A percentile compares a stretch with the other conserved stretches of the same genome.
phyloP scores from a whole-genome alignment of 139 green algal species.

The Astrephomene gubernaculifera region DNA sequence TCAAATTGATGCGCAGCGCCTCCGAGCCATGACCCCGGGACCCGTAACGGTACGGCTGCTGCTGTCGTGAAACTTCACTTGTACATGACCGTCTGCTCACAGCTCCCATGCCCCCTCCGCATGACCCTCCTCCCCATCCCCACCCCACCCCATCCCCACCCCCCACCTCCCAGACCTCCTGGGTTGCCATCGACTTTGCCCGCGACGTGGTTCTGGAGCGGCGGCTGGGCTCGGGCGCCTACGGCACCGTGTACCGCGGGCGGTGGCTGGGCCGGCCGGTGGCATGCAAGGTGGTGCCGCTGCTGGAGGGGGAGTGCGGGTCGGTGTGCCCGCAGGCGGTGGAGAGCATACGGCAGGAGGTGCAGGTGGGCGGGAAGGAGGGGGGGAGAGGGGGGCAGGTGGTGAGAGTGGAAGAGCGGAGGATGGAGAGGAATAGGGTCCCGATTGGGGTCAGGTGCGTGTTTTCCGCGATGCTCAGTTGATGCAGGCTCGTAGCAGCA shows the following conservation, averaged over 20 bases:
- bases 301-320: conserved; percentile 45
- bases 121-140: too few relatives aligned
- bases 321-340: conserved; percentile 36
- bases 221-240: conserved; percentile 74
- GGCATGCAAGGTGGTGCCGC: conserved; percentile 79
- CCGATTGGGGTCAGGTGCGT: too few relatives aligned
- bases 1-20: too few relatives aligned
- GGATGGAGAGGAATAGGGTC: too few relatives aligned
- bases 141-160: too few relatives aligned
- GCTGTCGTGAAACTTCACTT: too few relatives aligned
- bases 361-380: conserved; percentile 37
- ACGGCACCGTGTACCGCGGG: conserved; percentile 69
- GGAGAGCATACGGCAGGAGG: conserved; percentile 54
- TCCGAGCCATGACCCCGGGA: too few relatives aligned
- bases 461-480: too few relatives aligned
- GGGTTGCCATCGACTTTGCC: conserved; percentile 62
- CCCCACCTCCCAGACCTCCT: background rate
- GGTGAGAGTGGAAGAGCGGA: background rate
- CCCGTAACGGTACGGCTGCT: too few relatives aligned
- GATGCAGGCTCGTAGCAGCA: too few relatives aligned
- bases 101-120: too few relatives aligned
- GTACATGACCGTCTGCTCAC: too few relatives aligned
- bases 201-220: conserved; percentile 69
- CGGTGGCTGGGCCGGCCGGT: conserved; percentile 52
- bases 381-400: background rate